A percentile compares a stretch with the other conserved stretches of the same genome.
Conservation (phyloP, 2,329 filamentous ascomycete species). For the Thielaviopsis punctulata region DNA sequence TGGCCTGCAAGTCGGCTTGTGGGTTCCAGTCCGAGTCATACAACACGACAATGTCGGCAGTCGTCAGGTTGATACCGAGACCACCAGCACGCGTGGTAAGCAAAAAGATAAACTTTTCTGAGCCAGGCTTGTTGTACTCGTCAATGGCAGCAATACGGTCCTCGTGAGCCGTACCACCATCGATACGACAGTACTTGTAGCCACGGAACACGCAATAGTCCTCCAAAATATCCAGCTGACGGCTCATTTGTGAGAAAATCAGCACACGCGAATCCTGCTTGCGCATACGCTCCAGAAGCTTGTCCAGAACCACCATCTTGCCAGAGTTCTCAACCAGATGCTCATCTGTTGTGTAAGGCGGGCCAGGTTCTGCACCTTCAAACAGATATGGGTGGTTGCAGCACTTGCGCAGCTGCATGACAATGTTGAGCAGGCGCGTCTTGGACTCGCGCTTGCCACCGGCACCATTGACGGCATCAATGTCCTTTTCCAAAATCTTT, state of each 20-base stretch:
- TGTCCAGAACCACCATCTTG: constrained; percentile 96
- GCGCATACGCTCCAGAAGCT: constrained; percentile 67
- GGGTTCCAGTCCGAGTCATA: constrained; percentile 99
- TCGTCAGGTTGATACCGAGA: constrained; percentile 89
- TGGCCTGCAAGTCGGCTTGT: constrained; percentile 92
- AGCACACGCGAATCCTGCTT: constrained; percentile 84
- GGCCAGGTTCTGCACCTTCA: constrained; percentile 89
- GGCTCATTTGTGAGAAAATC: constrained; percentile 98
- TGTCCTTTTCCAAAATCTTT: constrained; percentile 97
- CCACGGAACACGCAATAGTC: constrained; percentile 95
- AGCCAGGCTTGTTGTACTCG: constrained; percentile 90
- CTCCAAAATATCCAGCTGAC: constrained; percentile 87
- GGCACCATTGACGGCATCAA: constrained; percentile 93
- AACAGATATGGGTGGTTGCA: constrained; percentile 98
- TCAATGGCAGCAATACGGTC: constrained; percentile 96
- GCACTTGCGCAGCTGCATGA: constrained; percentile 98
- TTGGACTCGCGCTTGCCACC: constrained; percentile 95
- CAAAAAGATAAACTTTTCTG: constrained; percentile 92
- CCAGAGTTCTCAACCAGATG: constrained; percentile 85
- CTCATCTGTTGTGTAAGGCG: constrained; percentile 94
- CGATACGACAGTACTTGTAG: constrained; percentile 93
- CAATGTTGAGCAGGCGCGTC: constrained; percentile 90
- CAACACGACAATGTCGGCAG: constrained; percentile 85
- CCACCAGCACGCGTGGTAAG: constrained; percentile 91
- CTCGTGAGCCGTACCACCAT: constrained; percentile 90